These are phyloP conservation scores for Solanum peruvianum DNA, from an alignment of 257 asterid species.

Conservation along the genomic window DNA sequence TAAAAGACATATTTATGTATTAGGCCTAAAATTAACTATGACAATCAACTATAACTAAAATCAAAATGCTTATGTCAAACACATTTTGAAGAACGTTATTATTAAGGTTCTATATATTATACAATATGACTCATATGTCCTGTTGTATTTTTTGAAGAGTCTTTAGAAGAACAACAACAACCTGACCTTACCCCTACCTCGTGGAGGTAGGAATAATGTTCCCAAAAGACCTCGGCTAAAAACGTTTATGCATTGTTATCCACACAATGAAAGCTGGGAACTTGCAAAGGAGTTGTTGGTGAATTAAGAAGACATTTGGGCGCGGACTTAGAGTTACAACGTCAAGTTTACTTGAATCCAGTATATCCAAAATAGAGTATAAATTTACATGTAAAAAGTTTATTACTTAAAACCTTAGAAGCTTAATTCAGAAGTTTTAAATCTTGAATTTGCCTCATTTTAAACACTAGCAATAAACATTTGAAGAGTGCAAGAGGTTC, in stretches of 20 bases:
- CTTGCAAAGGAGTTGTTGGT: background rate
- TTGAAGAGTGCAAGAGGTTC: background rate
- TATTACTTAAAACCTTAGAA: background rate
- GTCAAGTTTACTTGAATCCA: too few species aligned
- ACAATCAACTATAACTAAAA: too few species aligned
- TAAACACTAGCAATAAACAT: background rate
- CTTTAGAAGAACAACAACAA: background rate
- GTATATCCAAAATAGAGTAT: too few species aligned
- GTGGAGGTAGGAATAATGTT: too few species aligned
- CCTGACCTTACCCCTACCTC: background rate
- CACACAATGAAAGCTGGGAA: background rate
- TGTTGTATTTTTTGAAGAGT: too few species aligned
- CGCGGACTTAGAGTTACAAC: background rate
- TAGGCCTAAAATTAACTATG: too few species aligned
- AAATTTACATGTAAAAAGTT: too few species aligned
- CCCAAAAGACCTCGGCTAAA: background rate
- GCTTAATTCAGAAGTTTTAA: too few species aligned
- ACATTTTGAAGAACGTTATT: background rate
- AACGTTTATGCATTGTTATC: background rate
- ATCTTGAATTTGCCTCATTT: background rate
- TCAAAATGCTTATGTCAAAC: too few species aligned
- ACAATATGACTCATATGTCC: too few species aligned
- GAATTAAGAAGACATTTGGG: background rate
- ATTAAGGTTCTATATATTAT: background rate
- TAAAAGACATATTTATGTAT: too few species aligned